Evolutionary conservation across 78 protist species (phyloP).

Genomic region (Dictyostelium capitatum): DNA sequence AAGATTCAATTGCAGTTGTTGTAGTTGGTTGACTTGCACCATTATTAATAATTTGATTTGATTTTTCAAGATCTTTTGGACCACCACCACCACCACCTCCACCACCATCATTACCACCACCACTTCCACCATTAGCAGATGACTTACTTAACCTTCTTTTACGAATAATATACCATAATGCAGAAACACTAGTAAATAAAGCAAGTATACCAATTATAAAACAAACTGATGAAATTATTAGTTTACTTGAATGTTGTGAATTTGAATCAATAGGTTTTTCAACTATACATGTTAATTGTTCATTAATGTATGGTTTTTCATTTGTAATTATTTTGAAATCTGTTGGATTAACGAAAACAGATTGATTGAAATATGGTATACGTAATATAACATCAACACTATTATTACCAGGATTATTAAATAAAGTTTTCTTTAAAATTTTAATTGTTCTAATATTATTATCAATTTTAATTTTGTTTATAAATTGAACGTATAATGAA

Average conservation of each 20-base stretch:
- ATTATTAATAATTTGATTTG: neutral
- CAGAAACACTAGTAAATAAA: neutral
- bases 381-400: neutral
- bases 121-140: too few relatives aligned
- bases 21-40: neutral
- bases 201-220: neutral
- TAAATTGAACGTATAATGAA: slow-evolving; percentile 1
- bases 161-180: neutral
- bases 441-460: neutral
- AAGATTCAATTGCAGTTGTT: neutral
- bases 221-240: neutral
- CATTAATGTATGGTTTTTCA: slow-evolving; percentile 4
- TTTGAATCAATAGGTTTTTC: neutral
- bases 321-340: slow-evolving; percentile 11
- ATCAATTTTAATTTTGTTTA: slow-evolving; percentile 13
- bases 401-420: neutral
- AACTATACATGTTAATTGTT: neutral
- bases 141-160: neutral
- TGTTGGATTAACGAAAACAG: neutral
- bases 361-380: slow-evolving; percentile 19
- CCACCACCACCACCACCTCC: neutral
- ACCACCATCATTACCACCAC: too few relatives aligned
- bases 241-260: neutral
- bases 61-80: slow-evolving; percentile 3
- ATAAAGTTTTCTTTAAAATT: neutral